A percentile compares a stretch with the other conserved stretches of the same genome.
Conservation (phyloP, 129 eudicot genomes). For the Chrysanthemum lavandulifolium region DNA sequence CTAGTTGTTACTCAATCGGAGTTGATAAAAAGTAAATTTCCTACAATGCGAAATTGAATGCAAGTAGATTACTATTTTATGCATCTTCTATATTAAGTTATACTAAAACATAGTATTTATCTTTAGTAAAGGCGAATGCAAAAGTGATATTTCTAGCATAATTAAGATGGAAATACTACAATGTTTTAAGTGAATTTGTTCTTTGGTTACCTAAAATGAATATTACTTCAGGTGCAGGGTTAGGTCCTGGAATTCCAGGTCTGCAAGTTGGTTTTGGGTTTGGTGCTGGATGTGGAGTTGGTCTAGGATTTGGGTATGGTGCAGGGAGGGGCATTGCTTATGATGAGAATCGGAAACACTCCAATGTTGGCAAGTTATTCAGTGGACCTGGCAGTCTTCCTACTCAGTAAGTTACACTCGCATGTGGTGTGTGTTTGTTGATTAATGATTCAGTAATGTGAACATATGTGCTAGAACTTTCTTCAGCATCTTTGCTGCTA, state of each 20-base stretch:
- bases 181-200: neutral
- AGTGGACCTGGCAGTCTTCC: constrained; percentile 47
- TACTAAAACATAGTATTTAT: constrained; percentile 1
- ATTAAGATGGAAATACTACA: neutral
- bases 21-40: neutral
- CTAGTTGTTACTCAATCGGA: neutral
- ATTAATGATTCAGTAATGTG: neutral
- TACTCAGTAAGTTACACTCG: constrained; percentile 55
- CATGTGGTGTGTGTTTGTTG: neutral
- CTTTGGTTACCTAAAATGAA: neutral
- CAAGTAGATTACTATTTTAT: neutral
- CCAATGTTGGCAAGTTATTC: constrained; percentile 58
- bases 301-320: constrained; percentile 94
- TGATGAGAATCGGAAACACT: constrained; percentile 23
- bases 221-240: constrained; percentile 62
- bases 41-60: neutral
- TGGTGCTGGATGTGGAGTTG: constrained; percentile 96
- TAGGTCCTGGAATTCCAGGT: constrained; percentile 94
- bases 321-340: constrained; percentile 86
- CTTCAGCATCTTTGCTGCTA: neutral
- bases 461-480: neutral
- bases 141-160: neutral
- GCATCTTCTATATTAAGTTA: neutral
- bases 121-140: neutral
- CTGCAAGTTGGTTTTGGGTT: constrained; percentile 86